Percentiles rank a stretch among this genome's conserved stretches.
phyloP scores from a whole-genome alignment of 176 grass and related monocot genomes.

The Calamus simplicifolius region DNA sequence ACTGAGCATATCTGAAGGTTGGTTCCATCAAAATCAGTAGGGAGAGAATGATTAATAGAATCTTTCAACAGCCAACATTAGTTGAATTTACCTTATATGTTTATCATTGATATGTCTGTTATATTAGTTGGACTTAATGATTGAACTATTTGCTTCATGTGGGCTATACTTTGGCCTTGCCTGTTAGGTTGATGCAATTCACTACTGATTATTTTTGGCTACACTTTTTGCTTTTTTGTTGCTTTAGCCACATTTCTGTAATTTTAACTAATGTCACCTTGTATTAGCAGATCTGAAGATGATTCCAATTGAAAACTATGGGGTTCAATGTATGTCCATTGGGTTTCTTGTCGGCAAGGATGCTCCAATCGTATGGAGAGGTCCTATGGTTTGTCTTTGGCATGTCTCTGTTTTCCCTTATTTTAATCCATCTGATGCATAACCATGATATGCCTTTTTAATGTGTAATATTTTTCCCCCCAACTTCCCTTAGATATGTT shows the following conservation, averaged over 20 bases:
- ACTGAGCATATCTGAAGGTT: no score
- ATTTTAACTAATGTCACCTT: not conserved
- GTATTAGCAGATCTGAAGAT: conserved; percentile 74
- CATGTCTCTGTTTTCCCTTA: conserved; percentile 6
- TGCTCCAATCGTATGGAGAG: conserved; percentile 89
- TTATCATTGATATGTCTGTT: no score
- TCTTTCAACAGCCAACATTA: no score
- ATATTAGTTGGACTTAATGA: no score
- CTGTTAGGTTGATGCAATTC: no score
- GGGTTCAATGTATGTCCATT: conserved; percentile 87
- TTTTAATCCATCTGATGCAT: conserved; percentile 6
- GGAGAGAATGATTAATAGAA: no score
- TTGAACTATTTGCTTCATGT: no score
- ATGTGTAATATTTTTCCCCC: no score
- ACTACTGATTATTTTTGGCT: no score
- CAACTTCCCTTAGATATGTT: not conserved
- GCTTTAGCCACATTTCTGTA: not conserved
- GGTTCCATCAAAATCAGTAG: no score
- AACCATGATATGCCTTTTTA: not conserved
- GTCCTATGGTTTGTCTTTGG: conserved; percentile 93
- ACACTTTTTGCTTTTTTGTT: conserved; percentile 2
- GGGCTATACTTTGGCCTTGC: no score
- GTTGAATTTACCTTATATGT: no score
- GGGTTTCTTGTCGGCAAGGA: conserved; percentile 96
- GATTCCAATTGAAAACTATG: conserved; percentile 89